Base-by-base conservation (phyloP, 805 yeast species). In the Candida qinlingensis region DNA sequence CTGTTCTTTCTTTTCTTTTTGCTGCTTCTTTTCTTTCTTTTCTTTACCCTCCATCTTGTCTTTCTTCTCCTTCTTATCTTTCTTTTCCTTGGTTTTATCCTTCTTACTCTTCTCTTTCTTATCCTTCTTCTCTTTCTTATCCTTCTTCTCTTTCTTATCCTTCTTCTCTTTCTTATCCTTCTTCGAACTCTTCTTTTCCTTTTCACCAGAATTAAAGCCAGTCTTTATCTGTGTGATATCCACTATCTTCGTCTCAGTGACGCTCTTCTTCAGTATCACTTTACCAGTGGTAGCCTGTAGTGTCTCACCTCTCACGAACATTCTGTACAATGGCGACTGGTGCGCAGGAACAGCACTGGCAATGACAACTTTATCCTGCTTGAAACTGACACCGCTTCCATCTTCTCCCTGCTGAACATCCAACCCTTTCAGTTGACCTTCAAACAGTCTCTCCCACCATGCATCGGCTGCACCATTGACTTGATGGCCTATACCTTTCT, bases 361-460 rank as follows among this genome's bases (percentile, higher is more conserved):
- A 2, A 73, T 77, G 4, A 72, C 73, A 39, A 69, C 70, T 40
- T 70, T 72, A 29, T 75, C 79, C 53, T 80, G 86, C 28, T 71
- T 71, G 57, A 87, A 83, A 7, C 72, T 63, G 0, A 87, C 73
- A 4, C 60, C 67, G 12, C 59, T 63, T 5, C 47, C 53, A 2
- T 57, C 49, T 46, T 56, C 12, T 50, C 52, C 54, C n/a, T 46
- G 33, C 25, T 54, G 64, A 7, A 88, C 87, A 49, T 87, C 89
- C 44, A 94, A 64, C 7, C 80, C 77, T 61, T 88, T 87, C 54
- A 92, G 74, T 55, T 90, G 97, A 2, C 97, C 97, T 66, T 92
- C 97, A 69, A 94, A 94, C 41, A 92, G 73, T 54, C 87, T 76
- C 56, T 92, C 99, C 99, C 99, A 92, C 99, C 99, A 92, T 41